These are phyloP conservation scores for Salix exigua DNA, from an alignment of 345 rosid genomes.

Conservation along the genomic window DNA sequence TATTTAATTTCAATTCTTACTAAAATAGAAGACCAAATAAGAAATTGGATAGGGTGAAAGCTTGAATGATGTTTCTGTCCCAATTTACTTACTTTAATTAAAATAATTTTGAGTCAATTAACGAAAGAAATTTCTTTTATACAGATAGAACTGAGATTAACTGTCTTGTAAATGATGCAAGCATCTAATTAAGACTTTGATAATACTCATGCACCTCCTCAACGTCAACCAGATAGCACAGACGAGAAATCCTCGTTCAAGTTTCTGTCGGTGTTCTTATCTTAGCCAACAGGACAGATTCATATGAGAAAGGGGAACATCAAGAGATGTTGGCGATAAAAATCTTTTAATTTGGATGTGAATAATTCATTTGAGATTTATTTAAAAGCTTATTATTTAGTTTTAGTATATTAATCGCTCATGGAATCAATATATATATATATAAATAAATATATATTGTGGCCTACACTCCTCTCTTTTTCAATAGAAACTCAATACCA, in stretches of 20 bases:
- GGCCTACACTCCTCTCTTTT: background rate
- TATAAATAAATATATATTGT: background rate
- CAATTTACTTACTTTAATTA: background rate
- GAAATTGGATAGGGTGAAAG: background rate
- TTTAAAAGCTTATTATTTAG: too few relatives aligned
- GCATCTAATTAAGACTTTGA: too few relatives aligned
- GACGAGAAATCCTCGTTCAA: background rate
- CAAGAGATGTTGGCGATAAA: too few relatives aligned
- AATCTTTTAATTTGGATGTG: too few relatives aligned
- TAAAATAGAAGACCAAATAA: background rate
- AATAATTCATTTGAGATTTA: too few relatives aligned
- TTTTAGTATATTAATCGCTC: too few relatives aligned
- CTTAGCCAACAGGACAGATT: background rate
- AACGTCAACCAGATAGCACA: background rate
- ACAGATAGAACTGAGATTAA: background rate
- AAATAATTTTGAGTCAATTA: background rate
- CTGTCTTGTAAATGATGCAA: background rate
- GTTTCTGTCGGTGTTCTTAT: background rate
- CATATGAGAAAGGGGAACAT: too few relatives aligned
- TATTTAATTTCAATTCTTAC: background rate
- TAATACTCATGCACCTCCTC: background rate
- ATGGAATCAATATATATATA: too few relatives aligned
- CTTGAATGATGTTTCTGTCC: background rate
- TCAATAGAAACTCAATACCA: conserved; percentile 16
- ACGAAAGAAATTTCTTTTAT: background rate